Evolutionary conservation across 441 rosid species (phyloP), one percentile per base, ranked within the genome.

Genomic region (Corymbia calophylla): DNA sequence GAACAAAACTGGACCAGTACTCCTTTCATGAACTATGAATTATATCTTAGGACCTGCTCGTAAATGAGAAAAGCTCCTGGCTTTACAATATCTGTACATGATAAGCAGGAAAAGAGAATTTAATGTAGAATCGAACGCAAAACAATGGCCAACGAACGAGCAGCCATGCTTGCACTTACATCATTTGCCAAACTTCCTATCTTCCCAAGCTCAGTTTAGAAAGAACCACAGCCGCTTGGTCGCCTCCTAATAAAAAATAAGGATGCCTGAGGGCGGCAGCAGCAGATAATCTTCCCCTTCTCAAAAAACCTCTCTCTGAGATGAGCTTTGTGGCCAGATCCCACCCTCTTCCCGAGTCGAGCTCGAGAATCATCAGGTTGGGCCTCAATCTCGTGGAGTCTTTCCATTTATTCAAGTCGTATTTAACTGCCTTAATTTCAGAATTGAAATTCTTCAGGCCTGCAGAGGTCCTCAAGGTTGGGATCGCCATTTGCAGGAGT

Each of bases 261-360:
- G 99, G 99, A 92, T 97, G 99, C 93, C 99, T 93, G 86, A 97
- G 93, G 92, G 99, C 96, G 88, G 99, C 98, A 18, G 99, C 93
- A 17, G 99, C 99, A 9, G 99, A 97, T 93, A 97, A 95, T 90
- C 99, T 98, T 47, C 99, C 97, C 87, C 97, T 95, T 88, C 97
- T 87, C 91, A 97, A 92, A 89, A 91, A 93, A 44, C 98, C 97
- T 94, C 99, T 94, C 92, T 96, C 94, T 8, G 99, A 96, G 62
- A 98, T 93, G 62, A 98, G 94, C 92, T 95, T 97, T 5, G 96
- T 96, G 87, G 98, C 99, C 58, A 97, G 94, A 91, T 98, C 97
- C 99, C 99, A 97, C 35, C 99, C 99, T 92, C 98, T 96, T 70
- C 97, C 99, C 2, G 97, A 96, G 89, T 98, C 99, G 3, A 98